Percentiles rank a stretch among this genome's conserved stretches.
Evolutionary conservation across 2,329 filamentous ascomycete genomes (phyloP).

Genomic region (Hymenoscyphus infarciens): DNA sequence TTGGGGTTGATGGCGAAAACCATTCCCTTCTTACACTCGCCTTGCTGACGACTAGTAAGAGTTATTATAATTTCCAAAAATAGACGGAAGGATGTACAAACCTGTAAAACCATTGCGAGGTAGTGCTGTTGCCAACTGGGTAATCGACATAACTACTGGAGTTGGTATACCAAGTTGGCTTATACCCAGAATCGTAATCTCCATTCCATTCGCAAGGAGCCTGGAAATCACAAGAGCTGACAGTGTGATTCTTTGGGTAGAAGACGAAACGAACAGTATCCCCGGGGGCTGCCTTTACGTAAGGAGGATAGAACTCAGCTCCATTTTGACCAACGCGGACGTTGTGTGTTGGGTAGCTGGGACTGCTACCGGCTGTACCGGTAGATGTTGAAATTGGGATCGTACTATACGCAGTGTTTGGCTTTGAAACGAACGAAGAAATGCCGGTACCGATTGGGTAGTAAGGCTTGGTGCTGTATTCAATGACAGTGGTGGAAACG

Average conservation of each 20-base stretch:
- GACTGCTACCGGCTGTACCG: not conserved
- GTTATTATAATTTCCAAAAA: slow-evolving; percentile 7
- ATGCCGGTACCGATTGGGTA: not conserved
- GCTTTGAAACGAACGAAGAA: not conserved
- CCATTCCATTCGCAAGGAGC: slow-evolving; percentile 13
- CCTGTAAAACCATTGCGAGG: slow-evolving; percentile 4
- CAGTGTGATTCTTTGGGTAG: slow-evolving; percentile 13
- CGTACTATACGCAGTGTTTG: not conserved
- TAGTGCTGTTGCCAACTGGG: slow-evolving; percentile 1
- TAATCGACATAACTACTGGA: slow-evolving; percentile 15
- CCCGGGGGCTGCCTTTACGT: slow-evolving; percentile 13
- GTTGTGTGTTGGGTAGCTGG: slow-evolving; percentile 11
- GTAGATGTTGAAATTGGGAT: not conserved
- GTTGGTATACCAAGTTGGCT: slow-evolving; percentile 7
- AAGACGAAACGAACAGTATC: slow-evolving; percentile 17
- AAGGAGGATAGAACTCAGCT: slow-evolving; percentile 11
- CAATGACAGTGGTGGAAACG: not conserved
- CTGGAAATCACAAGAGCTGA: slow-evolving; percentile 13
- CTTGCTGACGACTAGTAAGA: slow-evolving; percentile 9
- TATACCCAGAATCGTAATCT: slow-evolving; percentile 17
- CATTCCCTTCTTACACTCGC: slow-evolving; percentile 18
- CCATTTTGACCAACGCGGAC: slow-evolving; percentile 16
- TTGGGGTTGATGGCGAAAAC: slow-evolving; percentile 19
- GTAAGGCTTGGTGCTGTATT: not conserved
- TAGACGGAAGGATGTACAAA: not conserved